phyloP scores from a whole-genome alignment of 2,329 filamentous ascomycete species.

The Phyllosticta paracitricarpa region DNA sequence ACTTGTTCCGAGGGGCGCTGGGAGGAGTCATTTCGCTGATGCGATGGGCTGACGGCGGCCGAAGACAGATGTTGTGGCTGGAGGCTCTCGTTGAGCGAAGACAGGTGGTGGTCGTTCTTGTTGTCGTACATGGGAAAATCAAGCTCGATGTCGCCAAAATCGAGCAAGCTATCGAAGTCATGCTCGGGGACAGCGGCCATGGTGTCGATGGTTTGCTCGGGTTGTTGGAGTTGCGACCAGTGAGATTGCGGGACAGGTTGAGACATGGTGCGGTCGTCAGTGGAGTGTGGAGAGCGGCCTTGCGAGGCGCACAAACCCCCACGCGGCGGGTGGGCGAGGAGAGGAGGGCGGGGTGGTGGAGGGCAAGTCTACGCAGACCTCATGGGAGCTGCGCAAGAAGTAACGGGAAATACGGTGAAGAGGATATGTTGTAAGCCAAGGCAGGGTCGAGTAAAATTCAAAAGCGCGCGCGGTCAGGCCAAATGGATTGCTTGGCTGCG shows the following conservation, averaged over 20 bases:
- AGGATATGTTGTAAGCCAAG: background rate
- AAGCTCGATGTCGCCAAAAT: slow-evolving; percentile 27
- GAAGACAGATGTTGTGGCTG: slow-evolving; percentile 8
- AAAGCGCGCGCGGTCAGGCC: background rate
- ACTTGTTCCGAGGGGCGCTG: slow-evolving; percentile 14
- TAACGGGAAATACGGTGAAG: background rate
- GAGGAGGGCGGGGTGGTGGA: background rate
- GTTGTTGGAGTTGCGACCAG: slow-evolving; percentile 28
- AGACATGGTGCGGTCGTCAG: slow-evolving; percentile 3
- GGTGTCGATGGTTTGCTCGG: slow-evolving; percentile 23
- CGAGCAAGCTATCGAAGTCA: slow-evolving; percentile 35
- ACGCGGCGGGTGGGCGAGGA: background rate
- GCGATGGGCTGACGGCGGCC: slow-evolving; percentile 20
- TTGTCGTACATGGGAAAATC: slow-evolving; percentile 21
- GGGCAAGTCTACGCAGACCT: background rate
- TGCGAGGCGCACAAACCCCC: slow-evolving; percentile 7
- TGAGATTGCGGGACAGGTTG: slow-evolving; percentile 19
- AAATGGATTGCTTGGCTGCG: background rate
- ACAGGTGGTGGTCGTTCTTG: slow-evolving; percentile 18
- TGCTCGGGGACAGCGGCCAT: slow-evolving; percentile 32
- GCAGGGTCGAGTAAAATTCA: background rate
- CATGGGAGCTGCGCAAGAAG: background rate
- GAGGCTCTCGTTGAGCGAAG: slow-evolving; percentile 23
- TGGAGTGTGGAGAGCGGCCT: background rate
- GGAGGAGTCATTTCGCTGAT: slow-evolving; percentile 23